These are phyloP conservation scores for Saccharomycopsis sp. DNA, from an alignment of 805 yeast species.

Conservation along the genomic window DNA sequence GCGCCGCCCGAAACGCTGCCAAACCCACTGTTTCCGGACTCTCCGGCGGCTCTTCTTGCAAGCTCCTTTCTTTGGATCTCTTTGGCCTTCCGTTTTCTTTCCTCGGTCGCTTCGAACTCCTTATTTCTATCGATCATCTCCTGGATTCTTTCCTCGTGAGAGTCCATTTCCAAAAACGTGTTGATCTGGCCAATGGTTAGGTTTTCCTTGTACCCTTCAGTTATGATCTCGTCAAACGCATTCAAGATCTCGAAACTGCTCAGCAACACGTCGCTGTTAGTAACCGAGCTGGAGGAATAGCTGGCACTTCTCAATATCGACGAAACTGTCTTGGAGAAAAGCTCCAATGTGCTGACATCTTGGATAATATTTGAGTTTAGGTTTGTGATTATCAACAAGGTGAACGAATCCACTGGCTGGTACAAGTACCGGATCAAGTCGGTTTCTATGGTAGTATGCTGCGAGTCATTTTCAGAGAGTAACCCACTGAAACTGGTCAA, in stretches of 20 bases:
- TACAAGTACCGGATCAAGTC: slow-evolving; percentile 88
- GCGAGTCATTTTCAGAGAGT: slow-evolving; percentile 59
- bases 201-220: slow-evolving; percentile 85
- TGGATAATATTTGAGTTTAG: slow-evolving; percentile 86
- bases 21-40: slow-evolving; percentile 19
- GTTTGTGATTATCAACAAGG: slow-evolving; percentile 85
- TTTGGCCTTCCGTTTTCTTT: slow-evolving; percentile 91
- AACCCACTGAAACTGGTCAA: slow-evolving; percentile 81
- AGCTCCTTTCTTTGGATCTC: slow-evolving; percentile 77
- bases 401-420: slow-evolving; percentile 92
- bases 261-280: slow-evolving; percentile 75
- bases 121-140: slow-evolving; percentile 95
- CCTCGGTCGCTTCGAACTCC: slow-evolving; percentile 95
- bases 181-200: slow-evolving; percentile 73
- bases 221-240: slow-evolving; percentile 91
- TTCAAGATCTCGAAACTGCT: slow-evolving; percentile 83
- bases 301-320: slow-evolving; percentile 48
- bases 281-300: slow-evolving; percentile 35
- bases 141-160: slow-evolving; percentile 97
- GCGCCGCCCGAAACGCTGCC: neutral
- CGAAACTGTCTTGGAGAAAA: slow-evolving; percentile 77
- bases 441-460: slow-evolving; percentile 92
- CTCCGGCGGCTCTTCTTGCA: slow-evolving; percentile 47
- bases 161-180: slow-evolving; percentile 93
- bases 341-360: slow-evolving; percentile 86